A percentile compares a stretch with the other conserved stretches of the same genome.
phyloP scores from a whole-genome alignment of 805 yeast genomes.

The Candida patagonica region DNA sequence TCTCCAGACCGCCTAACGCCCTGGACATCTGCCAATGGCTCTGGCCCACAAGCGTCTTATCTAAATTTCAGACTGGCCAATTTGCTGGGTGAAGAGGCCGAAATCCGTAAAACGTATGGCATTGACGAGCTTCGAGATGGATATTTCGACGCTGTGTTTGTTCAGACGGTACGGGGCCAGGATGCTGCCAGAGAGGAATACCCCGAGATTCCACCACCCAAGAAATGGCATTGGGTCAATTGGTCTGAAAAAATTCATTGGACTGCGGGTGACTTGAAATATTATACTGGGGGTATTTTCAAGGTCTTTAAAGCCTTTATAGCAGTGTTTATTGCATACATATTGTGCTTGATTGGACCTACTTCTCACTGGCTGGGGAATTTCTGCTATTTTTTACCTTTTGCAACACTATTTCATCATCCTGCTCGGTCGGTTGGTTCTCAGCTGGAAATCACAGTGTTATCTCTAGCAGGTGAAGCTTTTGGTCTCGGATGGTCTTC shows the following conservation, averaged over 20 bases:
- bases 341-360: constrained; percentile 32
- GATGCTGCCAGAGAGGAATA: constrained; percentile 4
- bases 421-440: constrained; percentile 40
- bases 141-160: constrained; percentile 39
- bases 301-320: constrained; percentile 27
- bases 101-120: constrained; percentile 29
- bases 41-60: constrained; percentile 8
- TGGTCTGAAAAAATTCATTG: too few relatives aligned
- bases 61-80: constrained; percentile 8
- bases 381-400: constrained; percentile 33
- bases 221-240: too few relatives aligned
- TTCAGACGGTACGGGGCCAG: constrained; percentile 22
- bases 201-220: too few relatives aligned
- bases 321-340: constrained; percentile 33
- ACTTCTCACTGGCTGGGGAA: constrained; percentile 37
- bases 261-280: too few relatives aligned
- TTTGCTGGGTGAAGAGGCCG: constrained; percentile 18
- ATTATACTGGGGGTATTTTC: constrained; percentile 2
- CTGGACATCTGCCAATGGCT: too few relatives aligned
- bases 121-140: constrained; percentile 42
- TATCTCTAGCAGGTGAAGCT: constrained; percentile 33
- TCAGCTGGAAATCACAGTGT: constrained; percentile 37
- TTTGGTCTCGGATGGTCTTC: constrained; percentile 39
- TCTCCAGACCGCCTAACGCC: not conserved
- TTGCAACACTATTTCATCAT: constrained; percentile 37